phyloP scores from a whole-genome alignment of 306 rosid genomes.

The Nissolia schottii region DNA sequence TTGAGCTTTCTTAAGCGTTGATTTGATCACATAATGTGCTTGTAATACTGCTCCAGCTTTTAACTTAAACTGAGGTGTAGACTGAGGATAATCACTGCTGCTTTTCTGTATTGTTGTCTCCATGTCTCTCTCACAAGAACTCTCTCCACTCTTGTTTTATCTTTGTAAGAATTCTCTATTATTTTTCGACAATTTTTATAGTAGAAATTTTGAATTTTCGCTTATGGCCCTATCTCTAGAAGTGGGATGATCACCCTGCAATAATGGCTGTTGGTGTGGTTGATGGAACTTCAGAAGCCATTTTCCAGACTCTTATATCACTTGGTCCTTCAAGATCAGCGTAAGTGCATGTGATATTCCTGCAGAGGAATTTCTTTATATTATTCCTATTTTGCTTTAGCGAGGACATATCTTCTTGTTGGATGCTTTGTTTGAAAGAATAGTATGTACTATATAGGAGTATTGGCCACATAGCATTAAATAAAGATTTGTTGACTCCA shows the following conservation, averaged over 20 bases:
- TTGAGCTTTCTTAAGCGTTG: not conserved
- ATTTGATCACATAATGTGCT: not conserved
- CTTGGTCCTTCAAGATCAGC: conserved; percentile 94
- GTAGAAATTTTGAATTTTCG: conserved; percentile 16
- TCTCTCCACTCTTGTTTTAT: not conserved
- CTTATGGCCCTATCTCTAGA: conserved; percentile 37
- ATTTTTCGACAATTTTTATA: not conserved
- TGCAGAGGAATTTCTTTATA: conserved; percentile 1
- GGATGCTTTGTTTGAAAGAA: conserved; percentile 8
- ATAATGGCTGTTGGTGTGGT: conserved; percentile 93
- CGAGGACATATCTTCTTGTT: not conserved
- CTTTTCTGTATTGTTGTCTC: too few relatives aligned
- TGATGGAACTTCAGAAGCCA: conserved; percentile 89
- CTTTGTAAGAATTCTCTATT: not conserved
- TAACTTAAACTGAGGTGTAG: too few relatives aligned
- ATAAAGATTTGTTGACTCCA: not conserved
- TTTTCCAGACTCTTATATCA: conserved; percentile 84
- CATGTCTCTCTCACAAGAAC: not conserved
- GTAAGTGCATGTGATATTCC: conserved; percentile 28
- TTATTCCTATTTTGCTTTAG: not conserved
- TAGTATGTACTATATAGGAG: not conserved
- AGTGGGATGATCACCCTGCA: conserved; percentile 97
- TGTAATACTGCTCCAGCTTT: too few relatives aligned
- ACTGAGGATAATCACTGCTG: too few relatives aligned
- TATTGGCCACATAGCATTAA: not conserved